Evolutionary conservation across 495 filamentous ascomycete genomes (phyloP).

Genomic region (Penicillium goetzii): DNA sequence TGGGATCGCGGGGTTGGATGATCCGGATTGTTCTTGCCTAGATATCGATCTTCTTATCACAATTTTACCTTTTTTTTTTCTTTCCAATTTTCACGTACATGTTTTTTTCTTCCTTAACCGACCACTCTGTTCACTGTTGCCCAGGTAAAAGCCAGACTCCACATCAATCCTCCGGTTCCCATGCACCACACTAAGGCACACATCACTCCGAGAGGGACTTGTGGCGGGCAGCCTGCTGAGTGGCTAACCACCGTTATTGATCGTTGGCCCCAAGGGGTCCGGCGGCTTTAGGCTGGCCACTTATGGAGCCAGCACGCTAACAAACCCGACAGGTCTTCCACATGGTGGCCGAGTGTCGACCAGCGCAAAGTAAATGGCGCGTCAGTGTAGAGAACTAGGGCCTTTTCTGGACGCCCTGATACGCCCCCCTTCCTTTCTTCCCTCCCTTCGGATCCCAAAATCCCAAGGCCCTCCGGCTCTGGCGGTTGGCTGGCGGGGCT

Average conservation of each 20-base stretch:
- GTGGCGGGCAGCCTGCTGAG: conserved; percentile 34
- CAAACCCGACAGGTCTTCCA: conserved; percentile 13
- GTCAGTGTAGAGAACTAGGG: neutral
- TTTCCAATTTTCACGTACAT: neutral
- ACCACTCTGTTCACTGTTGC: conserved; percentile 9
- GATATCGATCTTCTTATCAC: too few relatives aligned
- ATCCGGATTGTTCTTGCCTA: neutral
- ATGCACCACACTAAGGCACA: conserved; percentile 9
- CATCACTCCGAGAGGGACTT: conserved; percentile 12
- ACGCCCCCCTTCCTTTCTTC: neutral
- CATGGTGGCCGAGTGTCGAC: neutral
- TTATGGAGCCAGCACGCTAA: conserved; percentile 27
- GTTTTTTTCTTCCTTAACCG: conserved; percentile 10
- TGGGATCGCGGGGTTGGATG: conserved; percentile 17
- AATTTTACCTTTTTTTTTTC: conserved; percentile 8
- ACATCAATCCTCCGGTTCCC: conserved; percentile 10
- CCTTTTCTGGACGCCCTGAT: conserved; percentile 1
- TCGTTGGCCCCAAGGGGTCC: conserved; percentile 28
- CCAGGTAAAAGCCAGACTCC: conserved; percentile 16
- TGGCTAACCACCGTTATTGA: conserved; percentile 26
- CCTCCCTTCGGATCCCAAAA: neutral
- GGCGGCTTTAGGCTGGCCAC: conserved; percentile 18
- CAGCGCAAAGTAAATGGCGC: neutral
- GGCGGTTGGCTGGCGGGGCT: conserved; percentile 12
- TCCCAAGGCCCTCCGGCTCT: neutral